These are phyloP conservation scores for Arthrobotrys iridis DNA, from an alignment of 2,329 filamentous ascomycete genomes.

Conservation along the genomic window DNA sequence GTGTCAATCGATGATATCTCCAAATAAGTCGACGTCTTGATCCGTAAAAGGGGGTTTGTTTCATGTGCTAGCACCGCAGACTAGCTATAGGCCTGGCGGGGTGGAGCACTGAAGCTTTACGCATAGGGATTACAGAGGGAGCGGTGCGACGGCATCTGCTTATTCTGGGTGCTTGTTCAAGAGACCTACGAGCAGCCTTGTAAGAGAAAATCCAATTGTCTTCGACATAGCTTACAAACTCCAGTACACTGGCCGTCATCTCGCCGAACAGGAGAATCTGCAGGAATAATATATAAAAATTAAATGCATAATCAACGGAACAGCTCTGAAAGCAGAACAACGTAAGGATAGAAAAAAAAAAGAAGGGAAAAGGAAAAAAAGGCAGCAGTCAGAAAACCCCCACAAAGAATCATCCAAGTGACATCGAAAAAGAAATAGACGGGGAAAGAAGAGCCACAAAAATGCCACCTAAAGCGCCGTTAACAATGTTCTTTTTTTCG, in stretches of 20 bases:
- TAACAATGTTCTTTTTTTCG: slow-evolving; percentile 49
- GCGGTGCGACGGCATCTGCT: no score
- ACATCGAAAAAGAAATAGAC: not conserved
- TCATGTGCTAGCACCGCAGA: no score
- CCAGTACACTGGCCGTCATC: not conserved
- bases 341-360: slow-evolving; percentile 4
- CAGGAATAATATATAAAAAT: not conserved
- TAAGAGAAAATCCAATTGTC: not conserved
- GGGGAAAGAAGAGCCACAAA: slow-evolving; percentile 6
- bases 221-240: slow-evolving; percentile 13
- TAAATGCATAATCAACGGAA: not conserved
- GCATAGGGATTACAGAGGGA: no score
- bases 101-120: no score
- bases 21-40: not conserved
- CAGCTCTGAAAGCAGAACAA: not conserved
- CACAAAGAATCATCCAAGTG: not conserved
- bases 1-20: not conserved
- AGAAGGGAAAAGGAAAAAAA: not conserved
- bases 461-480: slow-evolving; percentile 53
- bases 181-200: not conserved
- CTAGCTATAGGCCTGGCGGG: no score
- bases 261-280: not conserved
- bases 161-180: no score
- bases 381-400: slow-evolving; percentile 1
- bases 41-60: not conserved